Conservation (phyloP, 176 grass and related monocot genomes). For the Bromus sterilis region DNA sequence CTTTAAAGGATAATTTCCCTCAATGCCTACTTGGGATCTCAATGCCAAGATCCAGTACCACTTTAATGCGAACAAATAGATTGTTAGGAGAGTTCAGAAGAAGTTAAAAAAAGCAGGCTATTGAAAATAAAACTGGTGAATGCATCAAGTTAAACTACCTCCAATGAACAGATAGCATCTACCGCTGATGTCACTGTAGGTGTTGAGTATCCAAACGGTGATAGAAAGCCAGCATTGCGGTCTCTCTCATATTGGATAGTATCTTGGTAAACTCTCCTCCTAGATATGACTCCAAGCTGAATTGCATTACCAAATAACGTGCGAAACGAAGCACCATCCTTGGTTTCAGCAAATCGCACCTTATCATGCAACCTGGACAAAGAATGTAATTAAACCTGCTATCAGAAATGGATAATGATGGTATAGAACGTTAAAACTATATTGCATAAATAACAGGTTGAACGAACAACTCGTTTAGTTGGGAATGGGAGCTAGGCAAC, state of each 20-base stretch:
- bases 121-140: background rate
- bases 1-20: conserved; percentile 46
- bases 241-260: conserved; percentile 89
- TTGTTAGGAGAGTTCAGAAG: conserved; percentile 18
- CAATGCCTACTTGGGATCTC: conserved; percentile 49
- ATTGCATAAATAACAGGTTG: background rate
- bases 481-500: background rate
- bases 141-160: conserved; percentile 45
- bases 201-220: conserved; percentile 97
- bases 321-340: conserved; percentile 72
- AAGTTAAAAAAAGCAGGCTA: background rate
- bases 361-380: conserved; percentile 85
- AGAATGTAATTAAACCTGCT: background rate
- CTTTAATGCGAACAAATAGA: conserved; percentile 48
- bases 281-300: conserved; percentile 85
- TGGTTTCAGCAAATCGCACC: conserved; percentile 60
- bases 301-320: conserved; percentile 59
- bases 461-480: background rate
- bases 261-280: conserved; percentile 79
- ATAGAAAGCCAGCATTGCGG: conserved; percentile 95
- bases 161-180: conserved; percentile 76
- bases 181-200: conserved; percentile 71
- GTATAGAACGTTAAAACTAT: background rate
- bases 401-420: background rate
- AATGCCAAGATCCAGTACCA: conserved; percentile 84